Percentiles rank a stretch among this genome's conserved stretches.
Evolutionary conservation across 2,329 filamentous ascomycete species (phyloP).

Genomic region (Xenoacremonium recifei): DNA sequence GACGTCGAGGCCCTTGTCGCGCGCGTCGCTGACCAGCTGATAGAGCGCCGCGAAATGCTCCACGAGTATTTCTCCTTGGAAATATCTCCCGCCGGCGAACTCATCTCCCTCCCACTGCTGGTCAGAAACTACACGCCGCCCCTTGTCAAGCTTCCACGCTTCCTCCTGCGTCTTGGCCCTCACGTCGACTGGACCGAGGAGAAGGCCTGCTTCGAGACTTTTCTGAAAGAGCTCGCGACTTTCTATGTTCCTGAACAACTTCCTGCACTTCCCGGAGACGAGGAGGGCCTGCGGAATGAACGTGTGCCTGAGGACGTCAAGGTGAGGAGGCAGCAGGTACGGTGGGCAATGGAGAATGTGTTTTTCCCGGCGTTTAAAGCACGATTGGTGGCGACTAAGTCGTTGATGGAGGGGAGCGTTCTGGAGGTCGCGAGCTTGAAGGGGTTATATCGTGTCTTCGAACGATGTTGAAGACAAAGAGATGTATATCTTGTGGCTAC

Average conservation of each 20-base stretch:
- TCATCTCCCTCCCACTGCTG: constrained; percentile 78
- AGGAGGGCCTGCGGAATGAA: constrained; percentile 32
- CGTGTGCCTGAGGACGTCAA: constrained; percentile 49
- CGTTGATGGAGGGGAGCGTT: constrained; percentile 70
- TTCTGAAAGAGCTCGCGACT: constrained; percentile 80
- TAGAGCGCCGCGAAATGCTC: constrained; percentile 81
- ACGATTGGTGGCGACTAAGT: constrained; percentile 76
- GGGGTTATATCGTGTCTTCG: constrained; percentile 90
- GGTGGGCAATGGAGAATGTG: constrained; percentile 74
- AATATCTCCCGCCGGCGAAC: constrained; percentile 72
- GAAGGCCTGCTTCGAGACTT: constrained; percentile 79
- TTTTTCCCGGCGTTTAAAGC: constrained; percentile 88
- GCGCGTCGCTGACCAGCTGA: constrained; percentile 64
- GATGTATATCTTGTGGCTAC: neutral
- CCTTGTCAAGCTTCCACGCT: constrained; percentile 82
- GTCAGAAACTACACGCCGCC: constrained; percentile 86
- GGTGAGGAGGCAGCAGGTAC: constrained; percentile 66
- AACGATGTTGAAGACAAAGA: constrained; percentile 67
- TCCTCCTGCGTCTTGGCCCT: constrained; percentile 84
- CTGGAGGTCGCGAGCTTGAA: constrained; percentile 90
- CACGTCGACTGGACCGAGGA: constrained; percentile 86
- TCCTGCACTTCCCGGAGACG: constrained; percentile 48
- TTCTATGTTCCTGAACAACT: constrained; percentile 91
- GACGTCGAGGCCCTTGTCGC: constrained; percentile 66
- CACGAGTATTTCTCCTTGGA: constrained; percentile 89